A percentile compares a stretch with the other conserved stretches of the same genome.
Evolutionary conservation across 177 flowering plant genomes (phyloP).

Genomic region (Tripterygium wilfordii): DNA sequence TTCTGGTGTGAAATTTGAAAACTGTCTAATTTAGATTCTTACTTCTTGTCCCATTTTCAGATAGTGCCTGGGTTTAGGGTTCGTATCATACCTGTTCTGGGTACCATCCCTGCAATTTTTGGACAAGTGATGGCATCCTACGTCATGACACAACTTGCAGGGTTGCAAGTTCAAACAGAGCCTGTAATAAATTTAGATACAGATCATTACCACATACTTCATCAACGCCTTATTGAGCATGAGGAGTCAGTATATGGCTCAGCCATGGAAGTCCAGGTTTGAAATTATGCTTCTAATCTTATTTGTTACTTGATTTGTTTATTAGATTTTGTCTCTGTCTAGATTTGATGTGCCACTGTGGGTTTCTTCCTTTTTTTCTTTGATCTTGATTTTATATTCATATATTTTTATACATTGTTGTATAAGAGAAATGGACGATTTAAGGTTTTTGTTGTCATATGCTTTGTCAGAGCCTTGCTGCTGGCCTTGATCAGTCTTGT

Average conservation of each 20-base stretch:
- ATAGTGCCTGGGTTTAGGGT: slow-evolving; percentile 94
- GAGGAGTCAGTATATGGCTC: slow-evolving; percentile 82
- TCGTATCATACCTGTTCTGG: slow-evolving; percentile 93
- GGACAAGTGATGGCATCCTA: slow-evolving; percentile 99
- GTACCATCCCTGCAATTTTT: slow-evolving; percentile 94
- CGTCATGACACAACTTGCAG: slow-evolving; percentile 82
- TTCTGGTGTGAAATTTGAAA: too few relatives aligned
- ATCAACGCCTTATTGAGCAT: slow-evolving; percentile 94
- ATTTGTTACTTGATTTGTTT: background rate
- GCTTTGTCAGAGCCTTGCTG: too few relatives aligned
- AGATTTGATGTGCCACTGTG: too few relatives aligned
- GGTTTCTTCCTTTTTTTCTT: too few relatives aligned
- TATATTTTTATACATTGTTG: too few relatives aligned
- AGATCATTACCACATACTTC: slow-evolving; percentile 79
- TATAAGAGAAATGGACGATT: too few relatives aligned
- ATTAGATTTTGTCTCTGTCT: too few relatives aligned
- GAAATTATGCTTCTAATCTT: background rate
- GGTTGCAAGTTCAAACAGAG: slow-evolving; percentile 67
- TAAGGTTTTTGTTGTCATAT: too few relatives aligned
- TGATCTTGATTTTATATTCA: too few relatives aligned
- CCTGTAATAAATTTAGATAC: slow-evolving; percentile 79
- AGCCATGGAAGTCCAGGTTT: slow-evolving; percentile 66
- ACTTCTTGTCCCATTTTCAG: slow-evolving; percentile 32
- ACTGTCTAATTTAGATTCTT: slow-evolving; percentile 7
- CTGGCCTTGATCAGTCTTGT: too few relatives aligned